Evolutionary conservation across 192 early-diverging fungal genomes (phyloP), one percentile per base, ranked within the genome.

Genomic region (Backusella australiensis): DNA sequence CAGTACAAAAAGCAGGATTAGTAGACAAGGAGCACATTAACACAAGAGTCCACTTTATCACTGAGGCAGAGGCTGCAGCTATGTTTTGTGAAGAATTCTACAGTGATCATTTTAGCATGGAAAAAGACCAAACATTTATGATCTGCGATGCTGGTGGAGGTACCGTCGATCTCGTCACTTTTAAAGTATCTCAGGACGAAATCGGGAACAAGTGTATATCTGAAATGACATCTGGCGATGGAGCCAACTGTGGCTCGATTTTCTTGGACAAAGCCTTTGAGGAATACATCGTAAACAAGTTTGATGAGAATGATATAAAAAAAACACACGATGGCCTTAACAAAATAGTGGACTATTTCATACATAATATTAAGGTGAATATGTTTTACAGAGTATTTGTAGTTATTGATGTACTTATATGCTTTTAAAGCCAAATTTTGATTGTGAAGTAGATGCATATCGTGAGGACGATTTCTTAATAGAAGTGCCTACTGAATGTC

Each of bases 41-140:
- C 17, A 49, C 41, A 42, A 42, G 82, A 32, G 75, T 87, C 2
- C 76, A 84, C 69, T 76, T 87, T 34, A 82, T 84, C 35, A 82
- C 82, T 9, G 82, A 85, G 71, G 84, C 87, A 21, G 87, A 89
- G 72, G 87, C 87, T 2, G 86, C 83, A 36, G 88, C 88, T n/a
- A 73, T 89, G 52, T 89, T 85, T 59, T 85, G 86, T 63, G 85
- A 87, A 77, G 78, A 84, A 36, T 59, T 19, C 53, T 85, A 82
- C 74, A 81, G 6, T 12, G 80, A 83, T 3, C 75, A 80, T 23
- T 75, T 85, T 49, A 76, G 83, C 59, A 63, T 87, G 42, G 53
- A 59, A 4, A 65, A 69, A 32, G 82, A 78, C 7, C 76, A 87
- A 65, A 75, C 76, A 21, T 82, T 87, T 66, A 84, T 85, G 86